Evolutionary conservation across 768 basidiomycete genomes (phyloP).

Genomic region (Tulasnella sp.): DNA sequence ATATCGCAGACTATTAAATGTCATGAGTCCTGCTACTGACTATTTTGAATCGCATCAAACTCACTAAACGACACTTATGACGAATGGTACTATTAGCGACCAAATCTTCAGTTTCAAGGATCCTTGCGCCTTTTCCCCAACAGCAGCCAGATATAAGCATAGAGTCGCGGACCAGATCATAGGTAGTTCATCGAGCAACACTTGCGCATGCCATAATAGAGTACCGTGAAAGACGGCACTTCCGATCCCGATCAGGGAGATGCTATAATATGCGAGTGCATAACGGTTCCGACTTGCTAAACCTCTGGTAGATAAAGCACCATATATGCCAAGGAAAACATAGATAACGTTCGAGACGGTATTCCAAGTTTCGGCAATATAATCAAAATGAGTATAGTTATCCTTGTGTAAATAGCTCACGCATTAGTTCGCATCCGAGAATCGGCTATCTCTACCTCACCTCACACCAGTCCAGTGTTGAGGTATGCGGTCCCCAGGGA

Average conservation of each 20-base stretch:
- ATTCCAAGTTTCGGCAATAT: constrained; percentile 29
- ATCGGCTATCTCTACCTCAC: not conserved
- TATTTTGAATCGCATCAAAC: constrained; percentile 8
- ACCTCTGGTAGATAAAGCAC: constrained; percentile 15
- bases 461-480: constrained; percentile 19
- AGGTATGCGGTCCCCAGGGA: constrained; percentile 17
- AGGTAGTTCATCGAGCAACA: constrained; percentile 27
- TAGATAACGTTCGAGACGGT: constrained; percentile 27
- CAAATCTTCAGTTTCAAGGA: constrained; percentile 18
- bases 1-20: constrained; percentile 22
- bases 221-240: constrained; percentile 27
- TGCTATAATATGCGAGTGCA: constrained; percentile 3
- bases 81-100: constrained; percentile 21
- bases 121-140: constrained; percentile 5
- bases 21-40: not conserved
- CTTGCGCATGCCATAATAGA: constrained; percentile 27
- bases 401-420: constrained; percentile 14
- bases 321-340: constrained; percentile 25
- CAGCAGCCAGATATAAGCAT: constrained; percentile 22
- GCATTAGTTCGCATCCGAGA: not conserved
- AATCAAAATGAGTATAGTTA: constrained; percentile 26
- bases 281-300: constrained; percentile 20
- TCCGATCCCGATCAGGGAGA: constrained; percentile 24
- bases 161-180: constrained; percentile 28
- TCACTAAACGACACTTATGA: constrained; percentile 27